A percentile compares a stretch with the other conserved stretches of the same genome.
Conservation (phyloP, 345 rosid genomes). For the Reutealis trisperma region DNA sequence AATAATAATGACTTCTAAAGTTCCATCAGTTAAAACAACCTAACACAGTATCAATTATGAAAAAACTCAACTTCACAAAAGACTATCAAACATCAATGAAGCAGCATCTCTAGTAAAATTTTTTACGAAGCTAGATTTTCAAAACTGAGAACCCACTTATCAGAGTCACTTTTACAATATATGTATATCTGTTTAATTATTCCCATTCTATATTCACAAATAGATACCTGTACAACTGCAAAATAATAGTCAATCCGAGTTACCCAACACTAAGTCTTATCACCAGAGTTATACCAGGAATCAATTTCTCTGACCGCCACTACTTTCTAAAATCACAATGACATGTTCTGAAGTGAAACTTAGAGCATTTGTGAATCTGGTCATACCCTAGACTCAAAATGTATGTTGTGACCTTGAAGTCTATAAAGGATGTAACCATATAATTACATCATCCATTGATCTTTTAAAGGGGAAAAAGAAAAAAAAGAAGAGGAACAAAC, state of each 20-base stretch:
- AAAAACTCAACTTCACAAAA: not conserved
- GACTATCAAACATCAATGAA: not conserved
- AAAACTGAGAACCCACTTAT: not conserved
- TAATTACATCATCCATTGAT: not conserved
- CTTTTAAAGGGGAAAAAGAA: not conserved
- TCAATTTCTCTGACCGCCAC: not conserved
- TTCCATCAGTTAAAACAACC: not conserved
- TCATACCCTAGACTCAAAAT: not conserved
- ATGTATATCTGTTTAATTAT: not conserved
- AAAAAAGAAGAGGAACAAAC: too few species aligned
- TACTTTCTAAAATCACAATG: not conserved
- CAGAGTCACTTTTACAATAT: not conserved
- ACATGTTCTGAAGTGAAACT: constrained; percentile 1
- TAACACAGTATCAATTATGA: not conserved
- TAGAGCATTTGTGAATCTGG: not conserved
- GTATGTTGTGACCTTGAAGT: not conserved
- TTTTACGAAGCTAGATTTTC: not conserved
- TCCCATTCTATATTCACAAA: not conserved
- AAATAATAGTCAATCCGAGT: not conserved
- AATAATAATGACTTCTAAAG: not conserved
- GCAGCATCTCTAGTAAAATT: not conserved
- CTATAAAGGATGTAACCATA: not conserved
- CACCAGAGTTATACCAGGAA: not conserved
- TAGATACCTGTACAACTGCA: not conserved
- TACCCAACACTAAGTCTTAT: not conserved